Base-by-base conservation (phyloP, 139 green algal genomes). In the Chlamydomonas sphaeroides region DNA sequence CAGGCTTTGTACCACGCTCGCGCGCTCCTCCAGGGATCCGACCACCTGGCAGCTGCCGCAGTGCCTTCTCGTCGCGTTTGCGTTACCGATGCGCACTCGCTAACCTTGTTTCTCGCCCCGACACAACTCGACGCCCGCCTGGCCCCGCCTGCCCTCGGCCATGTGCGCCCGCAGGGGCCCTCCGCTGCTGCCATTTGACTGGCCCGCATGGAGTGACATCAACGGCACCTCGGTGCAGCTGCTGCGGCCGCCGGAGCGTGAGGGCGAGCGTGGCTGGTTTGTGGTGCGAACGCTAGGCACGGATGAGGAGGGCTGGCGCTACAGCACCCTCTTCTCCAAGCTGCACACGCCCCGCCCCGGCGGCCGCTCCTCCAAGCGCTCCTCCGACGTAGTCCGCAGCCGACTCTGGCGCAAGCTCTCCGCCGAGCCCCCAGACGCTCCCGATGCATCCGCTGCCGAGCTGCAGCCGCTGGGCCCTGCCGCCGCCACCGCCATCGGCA, bases 301-400 rank as follows among this genome's bases (percentile, higher is more conserved):
- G n/a, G 90, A 94, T 65, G 70, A 83, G 18, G 90, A 94, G 15
- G 90, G 90, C 11, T 94, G 90, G 90, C n/a, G 89, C 20, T 94
- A 93, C 63, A 87, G 87, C 66, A 92, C 87, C 0, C 42, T 65
- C 2, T 94, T 93, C 81, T 84, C 86, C 10, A 75, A 86, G 30
- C 63, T 93, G 72, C 49, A n/a, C 65, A 71, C 32, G 10, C 76
- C 88, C 5, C 75, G 88, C 0, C 80, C 87, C 23, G 90, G 90
- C 2, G 90, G 90, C n/a, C 77, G 90, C 15, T 87, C 90, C 26
- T 92, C 78, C 51, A 94, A 92, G 85, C 85, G 90, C 42, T 77
- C 62, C 6, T 92, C 84, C 67, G 90, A 94, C 72, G 80, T 85
- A 33, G 77, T 94, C 32, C 78, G 90, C 38, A 87, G 66, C 74